Percentiles rank a stretch among this genome's conserved stretches.
Conservation (phyloP, 805 yeast species). For the Cyberlindnera euphorbiiphila region DNA sequence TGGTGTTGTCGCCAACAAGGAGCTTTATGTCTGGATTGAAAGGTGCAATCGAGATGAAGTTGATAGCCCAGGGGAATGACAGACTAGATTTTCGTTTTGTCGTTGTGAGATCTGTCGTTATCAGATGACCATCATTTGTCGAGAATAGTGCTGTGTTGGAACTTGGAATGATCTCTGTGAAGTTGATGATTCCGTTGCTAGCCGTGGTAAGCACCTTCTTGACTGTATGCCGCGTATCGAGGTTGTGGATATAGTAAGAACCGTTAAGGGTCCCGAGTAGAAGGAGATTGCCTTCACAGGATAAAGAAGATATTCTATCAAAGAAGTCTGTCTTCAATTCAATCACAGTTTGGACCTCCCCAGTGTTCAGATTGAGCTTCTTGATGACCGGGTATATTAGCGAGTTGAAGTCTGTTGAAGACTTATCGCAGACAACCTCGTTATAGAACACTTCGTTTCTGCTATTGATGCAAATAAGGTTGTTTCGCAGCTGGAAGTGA, state of each 20-base stretch:
- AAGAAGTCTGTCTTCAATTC: constrained; percentile 30
- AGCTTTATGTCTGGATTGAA: constrained; percentile 35
- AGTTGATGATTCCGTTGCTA: constrained; percentile 50
- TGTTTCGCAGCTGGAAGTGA: constrained; percentile 55
- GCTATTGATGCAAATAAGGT: constrained; percentile 30
- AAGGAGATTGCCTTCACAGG: constrained; percentile 38
- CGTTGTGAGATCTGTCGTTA: constrained; percentile 37
- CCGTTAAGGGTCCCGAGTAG: constrained; percentile 57
- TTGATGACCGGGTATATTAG: constrained; percentile 18
- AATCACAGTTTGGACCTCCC: constrained; percentile 28
- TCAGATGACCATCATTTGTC: constrained; percentile 45
- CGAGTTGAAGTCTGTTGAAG: background rate
- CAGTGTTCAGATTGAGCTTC: constrained; percentile 25
- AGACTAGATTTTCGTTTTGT: constrained; percentile 16
- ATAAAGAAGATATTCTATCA: constrained; percentile 44
- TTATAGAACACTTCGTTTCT: constrained; percentile 9
- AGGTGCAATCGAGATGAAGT: constrained; percentile 44
- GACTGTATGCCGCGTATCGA: constrained; percentile 28
- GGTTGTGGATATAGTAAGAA: constrained; percentile 39
- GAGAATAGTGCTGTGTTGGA: constrained; percentile 39
- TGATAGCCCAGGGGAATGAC: constrained; percentile 44
- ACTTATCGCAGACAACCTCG: constrained; percentile 6
- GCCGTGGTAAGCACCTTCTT: constrained; percentile 40
- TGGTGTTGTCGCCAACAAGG: constrained; percentile 48
- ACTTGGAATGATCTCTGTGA: constrained; percentile 32